Base-by-base conservation (phyloP, 495 filamentous ascomycete genomes). In the Aspergillus steynii region DNA sequence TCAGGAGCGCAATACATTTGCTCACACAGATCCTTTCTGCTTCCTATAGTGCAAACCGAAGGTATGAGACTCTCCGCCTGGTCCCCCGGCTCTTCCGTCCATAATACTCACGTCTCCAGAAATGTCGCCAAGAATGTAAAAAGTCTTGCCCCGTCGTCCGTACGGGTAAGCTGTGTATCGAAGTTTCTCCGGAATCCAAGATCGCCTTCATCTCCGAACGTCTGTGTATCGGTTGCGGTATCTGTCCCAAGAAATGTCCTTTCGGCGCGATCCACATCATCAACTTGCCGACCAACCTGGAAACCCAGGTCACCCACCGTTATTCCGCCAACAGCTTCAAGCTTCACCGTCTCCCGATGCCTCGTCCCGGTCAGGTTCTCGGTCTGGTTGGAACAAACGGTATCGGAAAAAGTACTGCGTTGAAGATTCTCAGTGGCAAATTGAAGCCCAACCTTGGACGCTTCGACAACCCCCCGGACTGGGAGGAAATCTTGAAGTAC, bases 321-420 rank as follows among this genome's bases (percentile, higher is more conserved):
- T 99, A 99, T 77, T 94, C 93, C 12, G 94, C 95, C 66, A 99
- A 99, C 82, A 97, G 93, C 80, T 99, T 99, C 85, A 99, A 99
- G 83, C 88, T 99, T 61, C 95, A 99, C 76, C 85, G 95, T 65
- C 84, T 99, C 65, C 95, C 95, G 31, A 97, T 93, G 80, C 95
- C 95, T 50, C 86, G 95, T 48, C 95, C 95, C 32, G 96, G 96
- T 29, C 92, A 97, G 68, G 96, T 99, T n/a, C 81, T 99, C 27
- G 95, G 95, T 76, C 85, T 99, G 50, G 95, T 99, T 25, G 95
- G 95, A 70, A 97, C 94, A 56, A 98, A 99, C 86, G 95, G 95
- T 90, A 99, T 98, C 71, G 95, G 95, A 75, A 98, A 99, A 84
- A 97, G 93, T 78, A 98, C 95, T 0, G 95, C 95, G 1, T 81